These are phyloP conservation scores for Fusarium setosum DNA, from an alignment of 2,329 filamentous ascomycete species.

Conservation along the genomic window DNA sequence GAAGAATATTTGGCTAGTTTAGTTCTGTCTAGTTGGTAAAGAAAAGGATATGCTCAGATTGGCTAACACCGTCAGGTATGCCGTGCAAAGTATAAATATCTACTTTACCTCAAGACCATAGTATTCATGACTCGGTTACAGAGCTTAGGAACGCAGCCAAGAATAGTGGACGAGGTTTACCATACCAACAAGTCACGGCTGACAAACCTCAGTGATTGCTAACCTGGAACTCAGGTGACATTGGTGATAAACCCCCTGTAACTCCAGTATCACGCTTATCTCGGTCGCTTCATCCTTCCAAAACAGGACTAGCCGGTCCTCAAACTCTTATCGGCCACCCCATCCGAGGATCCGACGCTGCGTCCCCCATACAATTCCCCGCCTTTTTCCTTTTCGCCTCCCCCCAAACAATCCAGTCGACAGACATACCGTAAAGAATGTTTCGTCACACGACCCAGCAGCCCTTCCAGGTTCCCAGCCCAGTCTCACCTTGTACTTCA, in stretches of 20 bases:
- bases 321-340: not conserved
- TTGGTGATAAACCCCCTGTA: not conserved
- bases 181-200: not conserved
- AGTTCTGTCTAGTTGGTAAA: too few species aligned
- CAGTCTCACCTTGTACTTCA: not conserved
- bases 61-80: too few species aligned
- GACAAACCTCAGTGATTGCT: not conserved
- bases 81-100: too few species aligned
- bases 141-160: too few species aligned
- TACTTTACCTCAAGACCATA: too few species aligned
- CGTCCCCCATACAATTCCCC: slow-evolving; percentile 11
- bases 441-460: too few species aligned
- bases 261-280: not conserved
- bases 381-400: not conserved
- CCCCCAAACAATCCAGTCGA: not conserved
- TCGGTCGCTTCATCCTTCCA: slow-evolving; percentile 19
- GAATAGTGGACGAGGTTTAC: too few species aligned
- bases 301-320: not conserved
- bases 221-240: not conserved
- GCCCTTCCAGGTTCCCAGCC: not conserved
- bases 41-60: too few species aligned
- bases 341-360: not conserved
- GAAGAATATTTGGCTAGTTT: too few species aligned
- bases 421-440: slow-evolving; percentile 28
- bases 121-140: too few species aligned